Conservation (phyloP, 177 flowering plant species). For the Tripterygium wilfordii region DNA sequence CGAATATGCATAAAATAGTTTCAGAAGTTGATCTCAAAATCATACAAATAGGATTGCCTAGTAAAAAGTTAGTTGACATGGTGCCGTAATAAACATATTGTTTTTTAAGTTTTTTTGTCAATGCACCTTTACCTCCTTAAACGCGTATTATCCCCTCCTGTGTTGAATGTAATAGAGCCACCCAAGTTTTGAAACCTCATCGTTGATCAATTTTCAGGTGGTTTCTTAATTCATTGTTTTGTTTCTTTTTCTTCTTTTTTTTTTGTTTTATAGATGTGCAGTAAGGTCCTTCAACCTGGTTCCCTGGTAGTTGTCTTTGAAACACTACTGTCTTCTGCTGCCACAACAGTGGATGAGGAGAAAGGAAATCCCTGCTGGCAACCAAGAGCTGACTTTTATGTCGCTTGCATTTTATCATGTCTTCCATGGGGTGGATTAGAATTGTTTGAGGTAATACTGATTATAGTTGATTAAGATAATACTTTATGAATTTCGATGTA, state of each 20-base stretch:
- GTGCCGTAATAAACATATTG: too few species aligned
- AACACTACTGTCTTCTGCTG: slow-evolving; percentile 86
- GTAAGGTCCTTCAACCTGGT: slow-evolving; percentile 80
- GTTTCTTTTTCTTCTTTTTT: neutral
- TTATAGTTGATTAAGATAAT: neutral
- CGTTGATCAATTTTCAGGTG: too few species aligned
- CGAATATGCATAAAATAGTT: too few species aligned
- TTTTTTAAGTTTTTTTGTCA: too few species aligned
- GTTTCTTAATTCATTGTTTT: too few species aligned
- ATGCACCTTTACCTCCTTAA: too few species aligned
- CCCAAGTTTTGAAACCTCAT: too few species aligned
- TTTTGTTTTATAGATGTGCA: slow-evolving; percentile 64
- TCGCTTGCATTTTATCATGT: slow-evolving; percentile 80
- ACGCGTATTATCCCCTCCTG: too few species aligned
- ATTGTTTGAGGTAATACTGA: slow-evolving; percentile 63
- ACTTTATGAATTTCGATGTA: neutral
- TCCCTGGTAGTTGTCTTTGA: slow-evolving; percentile 77
- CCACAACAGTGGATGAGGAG: slow-evolving; percentile 94
- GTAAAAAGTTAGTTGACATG: too few species aligned
- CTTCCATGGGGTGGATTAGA: slow-evolving; percentile 99
- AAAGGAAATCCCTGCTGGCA: slow-evolving; percentile 98
- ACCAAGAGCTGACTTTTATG: slow-evolving; percentile 91
- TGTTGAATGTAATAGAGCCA: too few species aligned
- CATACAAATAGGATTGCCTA: too few species aligned
- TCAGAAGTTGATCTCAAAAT: too few species aligned